Evolutionary conservation across 225 moss, liverwort and hornwort species (phyloP).

Genomic region (Bryum argenteum): DNA sequence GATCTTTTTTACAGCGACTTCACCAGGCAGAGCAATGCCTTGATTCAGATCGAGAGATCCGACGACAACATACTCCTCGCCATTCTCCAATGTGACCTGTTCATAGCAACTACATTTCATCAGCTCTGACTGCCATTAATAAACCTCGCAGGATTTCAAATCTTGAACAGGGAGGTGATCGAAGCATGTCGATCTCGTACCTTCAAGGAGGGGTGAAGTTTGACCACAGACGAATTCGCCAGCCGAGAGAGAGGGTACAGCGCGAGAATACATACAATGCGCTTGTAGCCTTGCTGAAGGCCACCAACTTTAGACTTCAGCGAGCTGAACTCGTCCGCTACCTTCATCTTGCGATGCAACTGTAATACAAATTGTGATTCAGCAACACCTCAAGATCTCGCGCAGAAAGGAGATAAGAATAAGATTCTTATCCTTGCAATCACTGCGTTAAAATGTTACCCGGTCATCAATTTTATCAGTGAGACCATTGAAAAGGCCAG

Average conservation of each 20-base stretch:
- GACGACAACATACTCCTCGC: slow-evolving; percentile 48
- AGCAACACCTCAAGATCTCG: too few species aligned
- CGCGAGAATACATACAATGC: slow-evolving; percentile 55
- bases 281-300: slow-evolving; percentile 66
- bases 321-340: slow-evolving; percentile 57
- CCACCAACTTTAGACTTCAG: slow-evolving; percentile 64
- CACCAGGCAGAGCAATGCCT: slow-evolving; percentile 58
- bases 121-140: too few species aligned
- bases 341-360: slow-evolving; percentile 72
- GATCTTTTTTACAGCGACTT: slow-evolving; percentile 26
- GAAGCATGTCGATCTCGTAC: slow-evolving; percentile 17
- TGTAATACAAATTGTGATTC: background rate
- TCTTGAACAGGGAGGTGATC: background rate
- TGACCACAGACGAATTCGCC: slow-evolving; percentile 31
- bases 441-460: too few species aligned
- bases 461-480: too few species aligned
- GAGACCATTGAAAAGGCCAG: too few species aligned
- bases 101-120: background rate
- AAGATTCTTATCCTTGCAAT: too few species aligned
- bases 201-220: slow-evolving; percentile 58
- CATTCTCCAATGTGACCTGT: slow-evolving; percentile 48
- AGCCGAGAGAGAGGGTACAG: slow-evolving; percentile 41
- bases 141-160: background rate
- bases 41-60: slow-evolving; percentile 67
- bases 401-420: too few species aligned